phyloP scores from a whole-genome alignment of 1,284 basidiomycete genomes.

The Cryptococcus deneoformans region DNA sequence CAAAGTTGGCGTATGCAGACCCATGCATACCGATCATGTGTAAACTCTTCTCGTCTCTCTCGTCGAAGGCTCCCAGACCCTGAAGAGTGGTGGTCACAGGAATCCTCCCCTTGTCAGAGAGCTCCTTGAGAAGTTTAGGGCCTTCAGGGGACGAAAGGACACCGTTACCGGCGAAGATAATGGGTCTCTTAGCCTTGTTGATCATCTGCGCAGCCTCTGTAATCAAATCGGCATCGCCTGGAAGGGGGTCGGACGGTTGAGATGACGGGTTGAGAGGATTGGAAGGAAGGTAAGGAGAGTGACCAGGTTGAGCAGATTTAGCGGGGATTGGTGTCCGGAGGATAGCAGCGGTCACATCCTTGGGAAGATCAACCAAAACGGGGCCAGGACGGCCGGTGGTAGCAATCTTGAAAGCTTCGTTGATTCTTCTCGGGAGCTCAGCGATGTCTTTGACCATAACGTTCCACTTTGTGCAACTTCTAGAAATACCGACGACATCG shows the following conservation, averaged over 20 bases:
- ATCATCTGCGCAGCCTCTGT: slow-evolving; percentile 84
- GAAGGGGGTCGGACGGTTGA: slow-evolving; percentile 58
- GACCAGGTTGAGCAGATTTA: slow-evolving; percentile 83
- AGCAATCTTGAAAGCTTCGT: slow-evolving; percentile 99
- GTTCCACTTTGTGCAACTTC: slow-evolving; percentile 99
- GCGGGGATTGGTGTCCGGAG: slow-evolving; percentile 81
- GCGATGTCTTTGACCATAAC: slow-evolving; percentile 99
- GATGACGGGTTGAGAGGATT: slow-evolving; percentile 58
- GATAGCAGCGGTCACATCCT: slow-evolving; percentile 94
- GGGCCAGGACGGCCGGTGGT: slow-evolving; percentile 95
- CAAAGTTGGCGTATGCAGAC: slow-evolving; percentile 93
- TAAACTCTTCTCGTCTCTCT: slow-evolving; percentile 78
- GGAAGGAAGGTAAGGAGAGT: slow-evolving; percentile 69
- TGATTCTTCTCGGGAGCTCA: slow-evolving; percentile 92
- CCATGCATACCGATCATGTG: slow-evolving; percentile 99
- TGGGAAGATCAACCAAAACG: slow-evolving; percentile 95
- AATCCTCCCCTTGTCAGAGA: slow-evolving; percentile 84
- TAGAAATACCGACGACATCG: slow-evolving; percentile 92
- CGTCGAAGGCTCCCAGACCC: slow-evolving; percentile 93
- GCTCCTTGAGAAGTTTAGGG: slow-evolving; percentile 75
- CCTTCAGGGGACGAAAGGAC: slow-evolving; percentile 80
- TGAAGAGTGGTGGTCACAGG: slow-evolving; percentile 97
- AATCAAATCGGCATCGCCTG: slow-evolving; percentile 67
- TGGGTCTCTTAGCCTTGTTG: slow-evolving; percentile 83
- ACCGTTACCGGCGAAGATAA: slow-evolving; percentile 94